These are phyloP conservation scores for Penicillium sp. DNA, from an alignment of 2,329 filamentous ascomycete genomes.

Conservation along the genomic window DNA sequence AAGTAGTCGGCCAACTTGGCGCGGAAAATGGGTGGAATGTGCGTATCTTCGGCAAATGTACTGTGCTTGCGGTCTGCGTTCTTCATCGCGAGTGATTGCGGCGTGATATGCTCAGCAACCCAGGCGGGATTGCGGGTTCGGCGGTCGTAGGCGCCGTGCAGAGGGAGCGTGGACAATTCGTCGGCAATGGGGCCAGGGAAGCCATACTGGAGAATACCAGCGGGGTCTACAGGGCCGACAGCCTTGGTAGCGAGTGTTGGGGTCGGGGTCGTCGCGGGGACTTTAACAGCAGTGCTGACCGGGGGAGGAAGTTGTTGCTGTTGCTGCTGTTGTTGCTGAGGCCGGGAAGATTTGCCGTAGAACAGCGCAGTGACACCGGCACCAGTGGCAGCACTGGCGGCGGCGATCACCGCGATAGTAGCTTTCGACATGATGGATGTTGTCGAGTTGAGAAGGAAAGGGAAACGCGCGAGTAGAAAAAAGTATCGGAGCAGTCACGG, in stretches of 20 bases:
- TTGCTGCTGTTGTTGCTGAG: constrained; percentile 24
- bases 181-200: constrained; percentile 90
- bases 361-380: constrained; percentile 66
- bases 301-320: constrained; percentile 30
- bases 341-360: constrained; percentile 48
- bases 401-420: constrained; percentile 69
- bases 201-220: constrained; percentile 75
- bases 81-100: constrained; percentile 67
- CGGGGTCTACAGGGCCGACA: constrained; percentile 59
- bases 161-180: constrained; percentile 66
- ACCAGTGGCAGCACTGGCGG: constrained; percentile 68
- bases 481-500: constrained; percentile 14
- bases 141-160: constrained; percentile 86
- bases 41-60: constrained; percentile 72
- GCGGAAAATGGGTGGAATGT: constrained; percentile 79
- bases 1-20: constrained; percentile 90
- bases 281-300: constrained; percentile 25
- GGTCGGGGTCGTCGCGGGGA: constrained; percentile 27
- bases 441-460: constrained; percentile 7
- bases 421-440: constrained; percentile 66
- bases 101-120: constrained; percentile 95
- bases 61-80: constrained; percentile 81
- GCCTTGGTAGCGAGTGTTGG: constrained; percentile 17
- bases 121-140: constrained; percentile 86
- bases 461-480: constrained; percentile 5